Percentiles rank a stretch among this genome's conserved stretches.
These are phyloP conservation scores for Zalerion maritima DNA, from an alignment of 495 filamentous ascomycete genomes.

Conservation along the genomic window DNA sequence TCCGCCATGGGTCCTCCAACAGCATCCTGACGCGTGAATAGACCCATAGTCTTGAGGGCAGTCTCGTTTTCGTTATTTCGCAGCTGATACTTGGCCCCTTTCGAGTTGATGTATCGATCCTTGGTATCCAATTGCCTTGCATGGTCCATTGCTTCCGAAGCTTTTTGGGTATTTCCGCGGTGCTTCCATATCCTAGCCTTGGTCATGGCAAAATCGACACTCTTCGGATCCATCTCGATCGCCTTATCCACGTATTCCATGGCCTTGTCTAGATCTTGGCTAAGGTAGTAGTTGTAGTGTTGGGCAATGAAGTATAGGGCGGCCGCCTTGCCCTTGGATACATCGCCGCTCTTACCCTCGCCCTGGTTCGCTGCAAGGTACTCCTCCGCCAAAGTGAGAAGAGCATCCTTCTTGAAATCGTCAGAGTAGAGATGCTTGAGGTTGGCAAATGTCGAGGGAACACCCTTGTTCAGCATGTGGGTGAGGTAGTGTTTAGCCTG, in stretches of 20 bases:
- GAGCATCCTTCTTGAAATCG: constrained; percentile 53
- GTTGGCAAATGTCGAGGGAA: constrained; percentile 91
- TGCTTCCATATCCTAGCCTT: constrained; percentile 94
- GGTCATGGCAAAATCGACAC: constrained; percentile 88
- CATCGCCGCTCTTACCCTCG: constrained; percentile 33
- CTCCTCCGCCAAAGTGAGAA: constrained; percentile 64
- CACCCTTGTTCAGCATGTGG: constrained; percentile 85
- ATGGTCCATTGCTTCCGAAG: constrained; percentile 75
- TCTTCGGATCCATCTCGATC: constrained; percentile 57
- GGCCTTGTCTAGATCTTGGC: constrained; percentile 69
- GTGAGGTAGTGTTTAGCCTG: constrained; percentile 70
- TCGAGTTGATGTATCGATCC: constrained; percentile 96
- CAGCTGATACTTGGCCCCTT: constrained; percentile 92
- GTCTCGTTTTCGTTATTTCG: constrained; percentile 81
- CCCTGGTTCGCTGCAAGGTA: constrained; percentile 46
- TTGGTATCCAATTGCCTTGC: constrained; percentile 70
- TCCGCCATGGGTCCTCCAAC: constrained; percentile 78
- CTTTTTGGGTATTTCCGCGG: constrained; percentile 62
- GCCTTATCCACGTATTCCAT: constrained; percentile 72
- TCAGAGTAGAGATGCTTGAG: constrained; percentile 82
- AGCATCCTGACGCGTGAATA: constrained; percentile 82
- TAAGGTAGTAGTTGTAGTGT: constrained; percentile 87
- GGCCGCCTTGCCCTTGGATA: constrained; percentile 55
- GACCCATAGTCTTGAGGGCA: constrained; percentile 74
- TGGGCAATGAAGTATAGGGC: constrained; percentile 87